Evolutionary conservation across 2,329 filamentous ascomycete species (phyloP), one percentile per base, ranked within the genome.

Genomic region (Amylocarpus encephaloides): DNA sequence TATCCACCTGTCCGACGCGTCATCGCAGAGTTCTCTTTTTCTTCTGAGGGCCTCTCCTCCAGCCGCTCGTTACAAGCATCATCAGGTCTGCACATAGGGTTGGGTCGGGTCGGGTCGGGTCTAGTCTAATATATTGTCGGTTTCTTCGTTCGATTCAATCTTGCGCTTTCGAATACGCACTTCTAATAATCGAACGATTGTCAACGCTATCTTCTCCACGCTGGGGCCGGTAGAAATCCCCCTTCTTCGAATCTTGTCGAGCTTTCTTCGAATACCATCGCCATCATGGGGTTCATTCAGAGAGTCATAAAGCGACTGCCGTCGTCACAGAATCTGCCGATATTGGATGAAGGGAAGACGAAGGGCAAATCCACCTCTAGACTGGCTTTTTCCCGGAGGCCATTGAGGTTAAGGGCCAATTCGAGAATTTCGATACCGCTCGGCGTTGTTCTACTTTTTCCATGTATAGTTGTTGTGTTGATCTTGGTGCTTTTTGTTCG

Each of bases 361-460:
- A 68, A 66, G 66, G 67, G 52, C 61, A 62, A 56, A 61, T 59
- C 48, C 59, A 55, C 58, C 38, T 65, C 78, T 15, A 74, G 75
- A 62, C 74, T 94, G 63, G 85, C 86, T 55, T 94, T 96, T 69
- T 88, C 97, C 68, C 79, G 84, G 61, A 81, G 88, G 65, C 88
- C 92, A 46, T 80, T 98, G 74, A 84, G 91, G 61, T 74, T 98
- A 73, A 86, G 84, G 71, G 88, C 89, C 63, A 95, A 95, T 70
- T 96, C 91, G 49, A 87, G 85, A 64, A 82, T 96, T 68, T 95
- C 92, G 46, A 85, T 97, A 66, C 93, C 93, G 22, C 75, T 98
- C 46, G 92, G 92, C 60, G 83, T 96, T 65, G 89, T 97, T 61
- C 78, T 98, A 59, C 74, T 97, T 61, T 97, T 97, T 67, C 93